phyloP scores from a whole-genome alignment of 768 basidiomycete species.

The Leccinellum rugosiceps region DNA sequence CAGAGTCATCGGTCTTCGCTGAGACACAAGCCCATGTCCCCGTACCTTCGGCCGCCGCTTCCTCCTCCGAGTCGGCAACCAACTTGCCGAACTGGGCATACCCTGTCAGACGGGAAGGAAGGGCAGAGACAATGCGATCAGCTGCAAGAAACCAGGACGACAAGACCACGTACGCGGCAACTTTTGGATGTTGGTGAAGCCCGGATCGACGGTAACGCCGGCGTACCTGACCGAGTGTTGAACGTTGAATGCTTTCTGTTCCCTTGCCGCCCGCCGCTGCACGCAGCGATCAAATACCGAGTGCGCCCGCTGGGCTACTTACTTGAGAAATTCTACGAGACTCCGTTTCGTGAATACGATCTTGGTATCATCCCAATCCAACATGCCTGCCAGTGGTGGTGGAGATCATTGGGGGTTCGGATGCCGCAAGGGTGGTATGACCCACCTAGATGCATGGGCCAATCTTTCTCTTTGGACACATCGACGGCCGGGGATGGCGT shows the following conservation, averaged over 20 bases:
- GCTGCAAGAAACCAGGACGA: neutral
- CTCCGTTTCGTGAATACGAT: slow-evolving; percentile 80
- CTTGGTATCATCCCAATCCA: slow-evolving; percentile 75
- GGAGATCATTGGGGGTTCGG: neutral
- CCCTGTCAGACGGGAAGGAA: slow-evolving; percentile 37
- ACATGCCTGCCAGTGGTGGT: slow-evolving; percentile 58
- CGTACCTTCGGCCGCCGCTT: slow-evolving; percentile 29
- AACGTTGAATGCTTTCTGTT: slow-evolving; percentile 13
- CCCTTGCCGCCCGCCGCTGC: neutral
- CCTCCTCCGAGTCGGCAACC: slow-evolving; percentile 12
- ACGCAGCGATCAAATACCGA: neutral
- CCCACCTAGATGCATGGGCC: slow-evolving; percentile 65
- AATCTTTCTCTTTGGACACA: slow-evolving; percentile 66
- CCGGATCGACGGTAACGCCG: slow-evolving; percentile 73
- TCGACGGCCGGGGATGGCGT: slow-evolving; percentile 55
- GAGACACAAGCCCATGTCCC: neutral
- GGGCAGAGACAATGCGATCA: neutral
- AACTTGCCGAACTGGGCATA: slow-evolving; percentile 70
- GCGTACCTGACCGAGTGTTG: slow-evolving; percentile 50
- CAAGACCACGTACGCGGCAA: slow-evolving; percentile 54
- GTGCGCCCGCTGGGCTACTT: slow-evolving; percentile 19
- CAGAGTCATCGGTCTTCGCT: neutral
- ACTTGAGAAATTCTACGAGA: slow-evolving; percentile 78
- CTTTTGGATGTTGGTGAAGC: slow-evolving; percentile 70
- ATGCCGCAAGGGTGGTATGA: neutral